Conservation (phyloP, 2,329 filamentous ascomycete species). For the Hymenoscyphus albidus region DNA sequence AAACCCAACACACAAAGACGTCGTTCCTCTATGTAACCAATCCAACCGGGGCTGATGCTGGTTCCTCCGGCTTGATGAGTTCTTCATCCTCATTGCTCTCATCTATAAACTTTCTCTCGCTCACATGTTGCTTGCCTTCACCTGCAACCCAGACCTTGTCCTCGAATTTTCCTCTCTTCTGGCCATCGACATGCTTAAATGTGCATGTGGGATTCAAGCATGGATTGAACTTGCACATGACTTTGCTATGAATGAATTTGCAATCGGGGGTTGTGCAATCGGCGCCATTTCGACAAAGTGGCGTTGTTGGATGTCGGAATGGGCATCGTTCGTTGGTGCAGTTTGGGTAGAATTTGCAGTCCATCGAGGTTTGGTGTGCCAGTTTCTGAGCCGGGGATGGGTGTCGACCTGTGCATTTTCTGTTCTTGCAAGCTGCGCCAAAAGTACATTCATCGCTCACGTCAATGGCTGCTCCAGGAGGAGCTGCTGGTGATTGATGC, state of each 20-base stretch:
- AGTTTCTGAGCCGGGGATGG: conserved; percentile 81
- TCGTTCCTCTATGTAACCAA: conserved; percentile 25
- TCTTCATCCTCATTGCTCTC: conserved; percentile 57
- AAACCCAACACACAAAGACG: conserved; percentile 2
- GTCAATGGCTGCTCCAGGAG: conserved; percentile 72
- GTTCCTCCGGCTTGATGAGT: conserved; percentile 32
- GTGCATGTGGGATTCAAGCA: conserved; percentile 85
- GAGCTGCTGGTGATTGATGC: conserved; percentile 88
- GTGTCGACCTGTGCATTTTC: conserved; percentile 87
- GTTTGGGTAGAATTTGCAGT: conserved; percentile 89
- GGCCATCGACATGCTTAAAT: conserved; percentile 88
- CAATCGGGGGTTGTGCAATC: conserved; percentile 79
- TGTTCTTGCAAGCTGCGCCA: conserved; percentile 90
- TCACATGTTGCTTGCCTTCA: conserved; percentile 63
- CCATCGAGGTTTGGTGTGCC: conserved; percentile 75
- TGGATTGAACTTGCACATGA: conserved; percentile 84
- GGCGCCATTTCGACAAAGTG: conserved; percentile 84
- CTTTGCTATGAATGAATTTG: conserved; percentile 84
- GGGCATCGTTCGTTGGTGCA: conserved; percentile 84
- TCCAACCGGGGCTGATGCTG: conserved; percentile 20
- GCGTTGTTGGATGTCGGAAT: conserved; percentile 85
- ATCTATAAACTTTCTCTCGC: conserved; percentile 83
- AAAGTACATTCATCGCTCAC: conserved; percentile 76
- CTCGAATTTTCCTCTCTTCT: conserved; percentile 73
- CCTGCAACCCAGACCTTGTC: conserved; percentile 87